Conservation (phyloP, 495 filamentous ascomycete species). For the Tricharina praecox region DNA sequence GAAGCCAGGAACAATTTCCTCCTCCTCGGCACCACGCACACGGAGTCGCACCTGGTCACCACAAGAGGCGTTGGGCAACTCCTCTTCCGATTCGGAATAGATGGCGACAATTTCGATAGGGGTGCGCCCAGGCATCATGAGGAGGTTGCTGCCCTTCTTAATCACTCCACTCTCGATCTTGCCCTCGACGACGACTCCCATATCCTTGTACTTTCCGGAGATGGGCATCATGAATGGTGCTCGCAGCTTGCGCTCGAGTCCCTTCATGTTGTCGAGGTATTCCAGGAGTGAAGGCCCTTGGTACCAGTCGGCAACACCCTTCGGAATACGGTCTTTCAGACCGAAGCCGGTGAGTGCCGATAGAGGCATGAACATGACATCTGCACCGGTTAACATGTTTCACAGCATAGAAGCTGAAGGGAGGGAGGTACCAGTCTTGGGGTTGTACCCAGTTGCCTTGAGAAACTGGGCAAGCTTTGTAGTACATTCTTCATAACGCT, state of each 20-base stretch:
- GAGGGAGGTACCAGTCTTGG: constrained; percentile 40
- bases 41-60: constrained; percentile 91
- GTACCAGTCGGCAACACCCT: constrained; percentile 65
- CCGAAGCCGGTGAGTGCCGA: constrained; percentile 70
- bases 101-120: constrained; percentile 61
- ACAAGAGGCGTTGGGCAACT: constrained; percentile 58
- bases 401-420: background rate
- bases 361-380: constrained; percentile 90
- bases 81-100: constrained; percentile 94
- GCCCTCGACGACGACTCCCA: constrained; percentile 95
- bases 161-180: constrained; percentile 88
- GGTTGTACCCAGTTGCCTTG: constrained; percentile 78
- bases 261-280: constrained; percentile 76
- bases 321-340: constrained; percentile 74
- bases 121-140: constrained; percentile 91
- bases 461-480: constrained; percentile 76
- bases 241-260: constrained; percentile 87
- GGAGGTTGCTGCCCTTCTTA: constrained; percentile 63
- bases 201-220: constrained; percentile 84
- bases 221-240: constrained; percentile 99
- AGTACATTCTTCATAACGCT: constrained; percentile 79
- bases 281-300: constrained; percentile 87
- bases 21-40: constrained; percentile 86
- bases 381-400: constrained; percentile 26
- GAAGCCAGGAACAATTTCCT: constrained; percentile 93